These are phyloP conservation scores for Huntiella decipiens DNA, from an alignment of 2,329 filamentous ascomycete species.

Conservation along the genomic window DNA sequence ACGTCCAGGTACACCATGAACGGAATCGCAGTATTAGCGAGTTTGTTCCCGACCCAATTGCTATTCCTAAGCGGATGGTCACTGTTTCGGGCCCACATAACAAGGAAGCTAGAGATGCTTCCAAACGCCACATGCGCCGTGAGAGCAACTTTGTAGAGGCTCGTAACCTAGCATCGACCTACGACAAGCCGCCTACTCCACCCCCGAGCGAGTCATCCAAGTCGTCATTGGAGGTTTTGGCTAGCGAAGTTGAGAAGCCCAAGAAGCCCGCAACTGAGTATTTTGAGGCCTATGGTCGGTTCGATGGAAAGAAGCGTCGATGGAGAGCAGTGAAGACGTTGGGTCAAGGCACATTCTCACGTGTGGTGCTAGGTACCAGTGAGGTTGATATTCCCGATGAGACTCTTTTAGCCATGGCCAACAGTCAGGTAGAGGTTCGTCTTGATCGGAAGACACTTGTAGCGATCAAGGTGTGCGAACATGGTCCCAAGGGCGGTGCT, in stretches of 20 bases:
- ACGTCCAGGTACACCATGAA: conserved; percentile 24
- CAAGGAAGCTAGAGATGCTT: conserved; percentile 21
- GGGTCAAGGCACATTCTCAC: conserved; percentile 89
- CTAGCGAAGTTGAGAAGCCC: conserved; percentile 23
- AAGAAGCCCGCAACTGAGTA: conserved; percentile 34
- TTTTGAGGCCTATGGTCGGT: conserved; percentile 49
- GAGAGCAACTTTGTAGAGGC: conserved; percentile 67
- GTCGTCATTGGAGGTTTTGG: conserved; percentile 21
- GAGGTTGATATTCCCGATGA: conserved; percentile 38
- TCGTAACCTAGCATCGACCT: conserved; percentile 46
- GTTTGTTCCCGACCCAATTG: conserved; percentile 55
- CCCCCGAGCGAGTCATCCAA: conserved; percentile 57
- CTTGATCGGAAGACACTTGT: conserved; percentile 62
- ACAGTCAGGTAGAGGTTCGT: conserved; percentile 15
- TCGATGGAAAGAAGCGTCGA: conserved; percentile 48
- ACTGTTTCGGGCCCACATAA: conserved; percentile 48
- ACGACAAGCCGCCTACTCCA: conserved; percentile 55
- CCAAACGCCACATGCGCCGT: conserved; percentile 37
- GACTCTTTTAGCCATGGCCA: conserved; percentile 14
- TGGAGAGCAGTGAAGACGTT: conserved; percentile 68
- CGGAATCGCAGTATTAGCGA: conserved; percentile 78
- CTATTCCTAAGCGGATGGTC: conserved; percentile 51
- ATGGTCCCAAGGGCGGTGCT: conserved; percentile 80
- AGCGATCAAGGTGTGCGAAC: conserved; percentile 87
- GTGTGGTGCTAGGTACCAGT: conserved; percentile 77